These are phyloP conservation scores for Euphorbia tirucalli DNA, from an alignment of 345 rosid species.

Conservation along the genomic window DNA sequence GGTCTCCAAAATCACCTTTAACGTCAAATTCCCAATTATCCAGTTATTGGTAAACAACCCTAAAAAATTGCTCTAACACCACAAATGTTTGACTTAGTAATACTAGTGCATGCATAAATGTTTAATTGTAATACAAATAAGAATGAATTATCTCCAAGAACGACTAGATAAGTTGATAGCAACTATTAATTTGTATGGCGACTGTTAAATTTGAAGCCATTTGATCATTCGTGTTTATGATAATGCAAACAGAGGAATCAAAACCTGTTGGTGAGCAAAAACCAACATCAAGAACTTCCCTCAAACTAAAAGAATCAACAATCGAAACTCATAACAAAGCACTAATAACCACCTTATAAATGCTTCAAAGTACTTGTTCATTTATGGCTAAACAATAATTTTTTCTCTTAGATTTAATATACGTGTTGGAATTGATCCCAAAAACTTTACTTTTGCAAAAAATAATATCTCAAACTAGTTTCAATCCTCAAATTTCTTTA, in stretches of 20 bases:
- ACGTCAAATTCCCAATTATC: conserved; percentile 18
- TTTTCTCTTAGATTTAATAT: conserved; percentile 29
- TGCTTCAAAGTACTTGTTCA: not conserved
- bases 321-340: conserved; percentile 17
- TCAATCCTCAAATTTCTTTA: conserved; percentile 23
- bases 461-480: conserved; percentile 1
- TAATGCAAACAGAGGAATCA: conserved; percentile 19
- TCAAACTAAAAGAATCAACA: conserved; percentile 19
- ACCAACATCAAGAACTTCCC: conserved; percentile 24
- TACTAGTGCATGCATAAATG: conserved; percentile 12
- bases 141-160: conserved; percentile 21
- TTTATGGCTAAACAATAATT: conserved; percentile 10
- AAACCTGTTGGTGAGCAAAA: conserved; percentile 32
- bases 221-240: not conserved
- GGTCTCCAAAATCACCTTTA: conserved; percentile 25
- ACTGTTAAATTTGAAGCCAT: conserved; percentile 11
- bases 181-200: not conserved
- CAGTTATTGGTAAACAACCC: conserved; percentile 11
- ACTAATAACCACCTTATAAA: conserved; percentile 11
- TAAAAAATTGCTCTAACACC: not conserved
- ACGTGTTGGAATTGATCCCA: conserved; percentile 22
- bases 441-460: conserved; percentile 17
- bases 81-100: not conserved
- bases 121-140: not conserved
- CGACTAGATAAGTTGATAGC: conserved; percentile 12